A percentile compares a stretch with the other conserved stretches of the same genome.
Conservation (phyloP, 148 eudicot species). For the Vaccinium corymbosum region DNA sequence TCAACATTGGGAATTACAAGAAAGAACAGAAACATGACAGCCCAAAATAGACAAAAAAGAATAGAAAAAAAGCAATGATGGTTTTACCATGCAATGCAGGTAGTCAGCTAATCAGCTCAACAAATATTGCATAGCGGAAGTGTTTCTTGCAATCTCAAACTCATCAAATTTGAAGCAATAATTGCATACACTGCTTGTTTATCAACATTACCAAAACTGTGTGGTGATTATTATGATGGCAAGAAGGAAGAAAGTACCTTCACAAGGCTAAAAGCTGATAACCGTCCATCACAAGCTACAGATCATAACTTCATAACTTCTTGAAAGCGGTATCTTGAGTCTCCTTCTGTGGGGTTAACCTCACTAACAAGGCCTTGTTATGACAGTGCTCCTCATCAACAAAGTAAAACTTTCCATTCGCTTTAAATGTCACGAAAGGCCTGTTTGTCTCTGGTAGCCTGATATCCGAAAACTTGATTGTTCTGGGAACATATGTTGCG, state of each 20-base stretch:
- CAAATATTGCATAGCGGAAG: neutral
- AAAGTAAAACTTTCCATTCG: constrained; percentile 64
- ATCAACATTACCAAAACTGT: constrained; percentile 13
- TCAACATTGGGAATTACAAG: neutral
- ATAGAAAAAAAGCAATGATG: neutral
- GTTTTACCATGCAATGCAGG: neutral
- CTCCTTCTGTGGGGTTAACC: constrained; percentile 62
- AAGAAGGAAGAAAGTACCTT: neutral
- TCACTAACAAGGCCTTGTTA: constrained; percentile 87
- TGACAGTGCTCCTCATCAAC: constrained; percentile 82
- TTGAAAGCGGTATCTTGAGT: constrained; percentile 61
- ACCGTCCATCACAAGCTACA: neutral
- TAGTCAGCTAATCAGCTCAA: constrained; percentile 2
- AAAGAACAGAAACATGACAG: neutral
- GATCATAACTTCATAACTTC: constrained; percentile 76
- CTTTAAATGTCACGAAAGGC: constrained; percentile 84
- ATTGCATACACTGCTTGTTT: neutral
- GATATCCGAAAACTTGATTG: constrained; percentile 75
- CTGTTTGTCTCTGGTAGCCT: constrained; percentile 70
- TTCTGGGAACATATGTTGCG: constrained; percentile 55
- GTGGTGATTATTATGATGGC: neutral
- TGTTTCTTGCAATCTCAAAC: neutral
- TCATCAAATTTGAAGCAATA: neutral
- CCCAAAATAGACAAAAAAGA: neutral
- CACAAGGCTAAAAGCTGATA: constrained; percentile 9